Percentiles rank a stretch among this genome's conserved stretches.
Evolutionary conservation across 2,329 filamentous ascomycete genomes (phyloP).

Genomic region (Pseudofabraea citricarpa): DNA sequence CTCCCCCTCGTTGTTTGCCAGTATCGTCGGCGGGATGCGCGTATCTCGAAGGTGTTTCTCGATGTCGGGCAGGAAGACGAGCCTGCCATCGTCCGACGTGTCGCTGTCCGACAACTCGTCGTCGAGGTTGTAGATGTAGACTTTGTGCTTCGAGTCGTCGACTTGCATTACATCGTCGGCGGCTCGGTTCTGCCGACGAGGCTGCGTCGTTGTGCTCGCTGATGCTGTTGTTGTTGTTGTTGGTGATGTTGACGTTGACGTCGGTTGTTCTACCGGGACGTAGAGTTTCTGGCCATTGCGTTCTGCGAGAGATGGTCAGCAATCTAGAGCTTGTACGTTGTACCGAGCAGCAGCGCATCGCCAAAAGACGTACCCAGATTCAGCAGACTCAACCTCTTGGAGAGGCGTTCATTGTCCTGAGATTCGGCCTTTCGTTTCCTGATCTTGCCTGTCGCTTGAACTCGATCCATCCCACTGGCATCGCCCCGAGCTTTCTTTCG

Average conservation of each 20-base stretch:
- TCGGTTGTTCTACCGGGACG: slow-evolving; percentile 54
- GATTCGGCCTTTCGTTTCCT: slow-evolving; percentile 56
- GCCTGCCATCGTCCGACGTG: slow-evolving; percentile 49
- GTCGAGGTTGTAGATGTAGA: slow-evolving; percentile 89
- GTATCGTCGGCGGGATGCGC: slow-evolving; percentile 57
- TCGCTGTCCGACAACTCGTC: slow-evolving; percentile 73
- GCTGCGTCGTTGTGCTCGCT: slow-evolving; percentile 13
- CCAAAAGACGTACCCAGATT: slow-evolving; percentile 66
- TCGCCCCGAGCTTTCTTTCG: slow-evolving; percentile 11
- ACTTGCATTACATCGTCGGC: slow-evolving; percentile 68
- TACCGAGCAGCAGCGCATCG: too few species aligned
- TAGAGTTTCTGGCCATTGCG: slow-evolving; percentile 60
- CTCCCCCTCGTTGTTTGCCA: slow-evolving; percentile 51
- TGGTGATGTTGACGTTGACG: slow-evolving; percentile 26
- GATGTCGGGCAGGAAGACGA: slow-evolving; percentile 82
- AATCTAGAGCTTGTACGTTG: too few species aligned
- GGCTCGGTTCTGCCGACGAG: slow-evolving; percentile 10
- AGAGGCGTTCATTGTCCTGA: slow-evolving; percentile 67
- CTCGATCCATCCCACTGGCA: slow-evolving; percentile 24
- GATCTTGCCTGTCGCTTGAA: slow-evolving; percentile 23
- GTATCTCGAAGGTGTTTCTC: slow-evolving; percentile 72
- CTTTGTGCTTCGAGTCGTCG: slow-evolving; percentile 77
- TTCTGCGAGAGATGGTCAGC: too few species aligned
- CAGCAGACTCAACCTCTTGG: slow-evolving; percentile 77
- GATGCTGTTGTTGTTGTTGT: slow-evolving; percentile 14